phyloP scores from a whole-genome alignment of 805 yeast species.

The Yarrowia bubula region DNA sequence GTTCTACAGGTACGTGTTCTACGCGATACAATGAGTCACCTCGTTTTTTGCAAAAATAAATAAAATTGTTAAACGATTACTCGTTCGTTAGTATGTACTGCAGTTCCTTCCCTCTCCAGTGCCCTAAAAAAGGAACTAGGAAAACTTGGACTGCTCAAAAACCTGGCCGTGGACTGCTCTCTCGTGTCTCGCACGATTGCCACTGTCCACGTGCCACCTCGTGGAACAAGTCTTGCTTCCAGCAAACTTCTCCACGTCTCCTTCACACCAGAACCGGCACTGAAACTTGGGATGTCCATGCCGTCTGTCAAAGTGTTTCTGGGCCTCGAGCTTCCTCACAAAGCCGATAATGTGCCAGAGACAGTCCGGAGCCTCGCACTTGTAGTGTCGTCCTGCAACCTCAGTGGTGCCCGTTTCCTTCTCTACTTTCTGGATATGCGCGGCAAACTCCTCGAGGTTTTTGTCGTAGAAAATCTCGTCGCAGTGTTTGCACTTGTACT shows the following conservation, averaged over 20 bases:
- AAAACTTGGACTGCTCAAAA: slow-evolving; percentile 25
- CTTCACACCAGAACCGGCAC: slow-evolving; percentile 35
- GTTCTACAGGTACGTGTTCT: too few relatives aligned
- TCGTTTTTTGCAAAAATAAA: too few relatives aligned
- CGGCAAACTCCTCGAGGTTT: slow-evolving; percentile 31
- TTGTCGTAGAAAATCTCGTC: slow-evolving; percentile 29
- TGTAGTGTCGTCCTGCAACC: slow-evolving; percentile 32
- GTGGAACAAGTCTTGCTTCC: slow-evolving; percentile 35
- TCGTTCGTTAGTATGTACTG: slow-evolving; percentile 13
- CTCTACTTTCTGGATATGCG: slow-evolving; percentile 31
- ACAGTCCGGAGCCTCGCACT: slow-evolving; percentile 34
- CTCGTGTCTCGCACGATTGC: slow-evolving; percentile 36
- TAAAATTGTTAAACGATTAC: too few relatives aligned
- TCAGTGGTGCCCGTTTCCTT: slow-evolving; percentile 27
- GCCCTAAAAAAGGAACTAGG: not conserved
- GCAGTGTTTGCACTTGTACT: slow-evolving; percentile 32
- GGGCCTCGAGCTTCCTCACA: slow-evolving; percentile 36
- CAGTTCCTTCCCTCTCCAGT: not conserved
- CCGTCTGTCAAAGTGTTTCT: slow-evolving; percentile 35
- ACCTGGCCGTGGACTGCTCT: slow-evolving; percentile 34
- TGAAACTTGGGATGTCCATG: slow-evolving; percentile 37
- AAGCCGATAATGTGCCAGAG: slow-evolving; percentile 36
- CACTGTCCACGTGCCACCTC: slow-evolving; percentile 37
- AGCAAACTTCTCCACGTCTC: slow-evolving; percentile 33
- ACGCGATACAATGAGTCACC: too few relatives aligned